Percentiles rank a stretch among this genome's conserved stretches.
Evolutionary conservation across 2,329 filamentous ascomycete genomes (phyloP).

Genomic region (Colletotrichum viniferum): DNA sequence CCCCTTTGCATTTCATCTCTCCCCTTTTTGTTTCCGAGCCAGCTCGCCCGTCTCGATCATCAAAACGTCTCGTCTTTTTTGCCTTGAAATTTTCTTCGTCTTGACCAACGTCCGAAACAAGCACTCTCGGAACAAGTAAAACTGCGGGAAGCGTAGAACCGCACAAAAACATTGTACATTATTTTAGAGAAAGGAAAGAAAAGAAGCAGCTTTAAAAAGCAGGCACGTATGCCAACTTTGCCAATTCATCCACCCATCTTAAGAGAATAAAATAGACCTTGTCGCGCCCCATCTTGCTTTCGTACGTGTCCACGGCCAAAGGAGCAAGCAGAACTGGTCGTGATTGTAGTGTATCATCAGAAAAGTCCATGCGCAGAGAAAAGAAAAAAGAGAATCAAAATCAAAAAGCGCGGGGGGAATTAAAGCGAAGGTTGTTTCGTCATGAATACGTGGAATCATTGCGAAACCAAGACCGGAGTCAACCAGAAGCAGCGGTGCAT

Average conservation of each 20-base stretch:
- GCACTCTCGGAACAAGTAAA: background rate
- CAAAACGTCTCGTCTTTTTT: background rate
- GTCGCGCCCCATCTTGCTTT: background rate
- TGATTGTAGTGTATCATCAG: constrained; percentile 18
- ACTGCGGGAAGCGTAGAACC: background rate
- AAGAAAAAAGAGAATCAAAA: background rate
- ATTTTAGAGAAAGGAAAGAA: constrained; percentile 13
- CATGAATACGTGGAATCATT: constrained; percentile 24
- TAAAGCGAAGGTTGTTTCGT: constrained; percentile 19
- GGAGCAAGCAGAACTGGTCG: background rate
- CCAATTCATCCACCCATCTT: constrained; percentile 2
- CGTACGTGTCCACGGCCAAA: background rate
- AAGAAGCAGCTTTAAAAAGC: background rate
- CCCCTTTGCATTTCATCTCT: background rate
- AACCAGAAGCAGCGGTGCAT: background rate
- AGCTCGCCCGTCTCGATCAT: constrained; percentile 9
- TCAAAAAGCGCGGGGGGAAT: background rate
- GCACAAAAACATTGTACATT: constrained; percentile 22
- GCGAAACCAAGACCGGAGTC: constrained; percentile 17
- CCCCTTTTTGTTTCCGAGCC: background rate
- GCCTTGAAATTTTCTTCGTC: background rate
- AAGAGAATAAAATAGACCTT: background rate
- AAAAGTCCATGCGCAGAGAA: background rate
- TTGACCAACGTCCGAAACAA: background rate
- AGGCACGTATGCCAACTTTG: background rate